These are phyloP conservation scores for Fusarium pseudonygamai DNA, from an alignment of 2,329 filamentous ascomycete species.

Conservation along the genomic window DNA sequence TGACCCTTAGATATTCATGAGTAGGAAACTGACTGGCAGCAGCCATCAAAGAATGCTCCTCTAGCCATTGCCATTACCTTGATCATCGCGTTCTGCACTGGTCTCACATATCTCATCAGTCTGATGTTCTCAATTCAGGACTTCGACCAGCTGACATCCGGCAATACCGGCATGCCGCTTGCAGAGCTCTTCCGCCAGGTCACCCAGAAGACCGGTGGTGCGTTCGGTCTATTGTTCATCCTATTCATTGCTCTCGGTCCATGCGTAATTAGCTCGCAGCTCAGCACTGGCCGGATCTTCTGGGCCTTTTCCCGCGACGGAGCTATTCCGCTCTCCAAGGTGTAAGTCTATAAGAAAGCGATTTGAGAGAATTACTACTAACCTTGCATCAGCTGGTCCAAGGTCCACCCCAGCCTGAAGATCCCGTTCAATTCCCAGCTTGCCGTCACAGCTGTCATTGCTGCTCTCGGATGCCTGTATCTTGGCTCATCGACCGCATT, in stretches of 20 bases:
- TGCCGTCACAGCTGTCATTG: neutral
- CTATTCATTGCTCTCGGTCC: neutral
- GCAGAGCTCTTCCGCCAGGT: slow-evolving; percentile 8
- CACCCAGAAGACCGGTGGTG: neutral
- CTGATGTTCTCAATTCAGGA: slow-evolving; percentile 10
- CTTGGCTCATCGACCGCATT: slow-evolving; percentile 7
- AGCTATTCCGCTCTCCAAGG: neutral
- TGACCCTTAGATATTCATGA: fast-evolving
- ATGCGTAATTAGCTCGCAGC: neutral
- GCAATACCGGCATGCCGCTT: neutral
- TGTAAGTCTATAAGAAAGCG: fast-evolving
- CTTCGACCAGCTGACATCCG: neutral
- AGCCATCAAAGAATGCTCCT: slow-evolving; percentile 1
- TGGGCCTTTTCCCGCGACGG: slow-evolving; percentile 13
- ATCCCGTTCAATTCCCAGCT: slow-evolving; percentile 2
- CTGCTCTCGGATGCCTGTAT: neutral
- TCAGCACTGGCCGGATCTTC: slow-evolving; percentile 5
- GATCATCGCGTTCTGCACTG: neutral
- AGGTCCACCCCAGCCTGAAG: neutral
- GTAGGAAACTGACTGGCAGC: fast-evolving
- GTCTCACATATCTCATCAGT: neutral
- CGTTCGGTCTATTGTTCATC: neutral
- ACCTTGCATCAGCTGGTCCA: neutral
- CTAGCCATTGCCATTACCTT: neutral
- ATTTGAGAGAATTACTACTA: fast-evolving